These are phyloP conservation scores for Lactifluus hygrophoroides DNA, from an alignment of 768 basidiomycete species.

Conservation along the genomic window DNA sequence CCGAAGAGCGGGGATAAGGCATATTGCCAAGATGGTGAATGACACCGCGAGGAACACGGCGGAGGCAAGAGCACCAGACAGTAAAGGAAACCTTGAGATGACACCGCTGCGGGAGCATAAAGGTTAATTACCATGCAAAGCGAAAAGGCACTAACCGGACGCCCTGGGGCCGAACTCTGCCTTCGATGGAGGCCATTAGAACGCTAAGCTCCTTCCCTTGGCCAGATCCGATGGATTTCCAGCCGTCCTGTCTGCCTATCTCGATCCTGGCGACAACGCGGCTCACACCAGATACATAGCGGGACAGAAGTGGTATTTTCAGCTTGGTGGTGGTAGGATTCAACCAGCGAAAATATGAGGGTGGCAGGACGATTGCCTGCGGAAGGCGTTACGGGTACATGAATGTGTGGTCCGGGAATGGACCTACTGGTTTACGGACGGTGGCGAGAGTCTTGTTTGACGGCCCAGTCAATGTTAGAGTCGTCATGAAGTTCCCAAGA, in stretches of 20 bases:
- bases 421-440: constrained; percentile 58
- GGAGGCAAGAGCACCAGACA: constrained; percentile 39
- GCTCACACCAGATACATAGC: constrained; percentile 42
- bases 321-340: constrained; percentile 38
- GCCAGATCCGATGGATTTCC: constrained; percentile 61
- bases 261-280: constrained; percentile 52
- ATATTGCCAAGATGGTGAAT: constrained; percentile 27
- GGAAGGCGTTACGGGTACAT: background rate
- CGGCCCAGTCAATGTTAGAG: constrained; percentile 47
- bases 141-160: constrained; percentile 43
- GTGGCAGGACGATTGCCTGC: constrained; percentile 53
- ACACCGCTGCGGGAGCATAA: constrained; percentile 48
- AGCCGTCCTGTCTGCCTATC: constrained; percentile 64
- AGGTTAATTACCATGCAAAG: background rate
- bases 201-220: constrained; percentile 69
- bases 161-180: constrained; percentile 56
- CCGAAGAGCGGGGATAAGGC: constrained; percentile 27
- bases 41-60: constrained; percentile 30
- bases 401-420: background rate
- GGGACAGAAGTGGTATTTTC: constrained; percentile 48
- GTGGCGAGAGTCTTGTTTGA: constrained; percentile 55
- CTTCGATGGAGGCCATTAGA: constrained; percentile 49
- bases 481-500: constrained; percentile 82
- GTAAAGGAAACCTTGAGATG: constrained; percentile 58
- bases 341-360: constrained; percentile 31